These are phyloP conservation scores for Alternaria incomplexa DNA, from an alignment of 2,329 filamentous ascomycete species.

Conservation along the genomic window DNA sequence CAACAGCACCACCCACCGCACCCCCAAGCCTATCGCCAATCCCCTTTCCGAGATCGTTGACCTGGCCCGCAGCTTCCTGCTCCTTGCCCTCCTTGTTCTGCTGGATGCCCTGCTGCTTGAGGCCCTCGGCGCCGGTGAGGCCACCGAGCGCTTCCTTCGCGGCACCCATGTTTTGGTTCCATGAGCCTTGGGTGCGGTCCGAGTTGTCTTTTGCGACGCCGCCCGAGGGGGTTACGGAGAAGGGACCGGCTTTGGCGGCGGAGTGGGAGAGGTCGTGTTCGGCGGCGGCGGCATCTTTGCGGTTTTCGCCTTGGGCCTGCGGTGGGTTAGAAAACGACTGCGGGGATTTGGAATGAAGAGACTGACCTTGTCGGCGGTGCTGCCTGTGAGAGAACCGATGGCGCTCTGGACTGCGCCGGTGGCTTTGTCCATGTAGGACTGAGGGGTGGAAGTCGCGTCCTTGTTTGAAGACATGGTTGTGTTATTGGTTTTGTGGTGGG, in stretches of 20 bases:
- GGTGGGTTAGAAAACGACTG: conserved; percentile 19
- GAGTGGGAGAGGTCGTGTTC: conserved; percentile 79
- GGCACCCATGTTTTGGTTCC: conserved; percentile 88
- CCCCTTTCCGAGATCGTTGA: conserved; percentile 75
- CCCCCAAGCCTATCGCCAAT: conserved; percentile 64
- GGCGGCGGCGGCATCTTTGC: conserved; percentile 68
- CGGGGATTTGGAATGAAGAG: too few species aligned
- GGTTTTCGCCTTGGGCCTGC: conserved; percentile 65
- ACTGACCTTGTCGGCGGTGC: conserved; percentile 66
- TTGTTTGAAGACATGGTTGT: conserved; percentile 56
- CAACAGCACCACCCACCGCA: conserved; percentile 71
- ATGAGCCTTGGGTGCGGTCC: conserved; percentile 73
- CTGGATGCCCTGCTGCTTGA: conserved; percentile 75
- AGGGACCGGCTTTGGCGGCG: conserved; percentile 74
- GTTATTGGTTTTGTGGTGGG: conserved; percentile 2
- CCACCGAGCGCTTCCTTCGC: conserved; percentile 83
- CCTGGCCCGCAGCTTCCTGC: conserved; percentile 82
- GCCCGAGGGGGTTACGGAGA: conserved; percentile 72
- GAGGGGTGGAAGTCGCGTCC: conserved; percentile 72
- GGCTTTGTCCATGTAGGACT: conserved; percentile 70
- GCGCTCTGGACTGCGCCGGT: conserved; percentile 74
- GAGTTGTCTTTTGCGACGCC: conserved; percentile 74
- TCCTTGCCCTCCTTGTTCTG: conserved; percentile 83
- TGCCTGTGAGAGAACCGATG: conserved; percentile 76
- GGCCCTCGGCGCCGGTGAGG: conserved; percentile 72